Conservation (phyloP, 352 stramenopile species). For the Aphanomyces invadans region DNA sequence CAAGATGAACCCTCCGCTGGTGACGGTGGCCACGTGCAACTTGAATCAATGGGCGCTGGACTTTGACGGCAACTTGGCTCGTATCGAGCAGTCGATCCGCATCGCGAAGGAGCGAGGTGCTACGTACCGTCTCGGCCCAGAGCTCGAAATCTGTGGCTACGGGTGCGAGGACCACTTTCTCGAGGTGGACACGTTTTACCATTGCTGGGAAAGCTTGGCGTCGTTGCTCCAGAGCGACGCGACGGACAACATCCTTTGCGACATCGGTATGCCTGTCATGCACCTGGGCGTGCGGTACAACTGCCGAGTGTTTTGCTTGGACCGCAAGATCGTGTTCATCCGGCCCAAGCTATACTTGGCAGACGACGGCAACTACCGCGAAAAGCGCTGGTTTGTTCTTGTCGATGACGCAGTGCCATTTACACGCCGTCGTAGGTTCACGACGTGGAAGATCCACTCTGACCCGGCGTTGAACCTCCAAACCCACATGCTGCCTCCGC, state of each 20-base stretch:
- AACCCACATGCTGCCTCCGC: conserved; percentile 70
- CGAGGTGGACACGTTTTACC: conserved; percentile 96
- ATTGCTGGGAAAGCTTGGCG: conserved; percentile 95
- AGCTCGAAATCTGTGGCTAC: conserved; percentile 98
- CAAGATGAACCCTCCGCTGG: conserved; percentile 59
- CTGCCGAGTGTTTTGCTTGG: conserved; percentile 92
- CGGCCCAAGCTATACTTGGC: conserved; percentile 91
- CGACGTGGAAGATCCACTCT: conserved; percentile 55
- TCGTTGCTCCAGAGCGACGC: conserved; percentile 75
- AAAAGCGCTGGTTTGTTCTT: conserved; percentile 85
- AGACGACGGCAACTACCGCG: conserved; percentile 97
- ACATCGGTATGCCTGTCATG: conserved; percentile 97
- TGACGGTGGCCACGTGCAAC: conserved; percentile 97
- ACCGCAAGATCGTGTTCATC: conserved; percentile 93
- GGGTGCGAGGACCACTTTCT: conserved; percentile 99
- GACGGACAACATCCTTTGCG: conserved; percentile 93
- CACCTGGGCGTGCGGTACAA: conserved; percentile 97
- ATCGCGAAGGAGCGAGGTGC: conserved; percentile 80
- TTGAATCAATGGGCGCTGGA: conserved; percentile 99
- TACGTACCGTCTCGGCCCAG: conserved; percentile 91
- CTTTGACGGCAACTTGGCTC: conserved; percentile 96
- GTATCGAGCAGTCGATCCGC: conserved; percentile 86
- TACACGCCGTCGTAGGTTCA: no score
- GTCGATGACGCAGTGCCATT: no score
- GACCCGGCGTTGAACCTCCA: conserved; percentile 44